Evolutionary conservation across 371 early-diverging fungal species (phyloP), one percentile per base, ranked within the genome.

Genomic region (Entomophthora muscae): DNA sequence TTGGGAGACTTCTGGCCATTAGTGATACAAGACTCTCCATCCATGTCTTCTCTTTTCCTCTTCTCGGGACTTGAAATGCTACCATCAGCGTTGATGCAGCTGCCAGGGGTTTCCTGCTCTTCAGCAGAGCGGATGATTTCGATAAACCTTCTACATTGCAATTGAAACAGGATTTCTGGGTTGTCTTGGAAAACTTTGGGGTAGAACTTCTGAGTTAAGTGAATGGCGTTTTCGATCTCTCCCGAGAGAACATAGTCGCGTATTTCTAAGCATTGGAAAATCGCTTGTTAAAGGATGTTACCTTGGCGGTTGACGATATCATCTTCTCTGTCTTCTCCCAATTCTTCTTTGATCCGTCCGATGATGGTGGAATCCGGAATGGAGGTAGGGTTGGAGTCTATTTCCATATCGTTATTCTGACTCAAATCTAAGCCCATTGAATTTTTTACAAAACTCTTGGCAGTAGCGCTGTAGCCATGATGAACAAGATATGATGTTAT

Each of bases 101-200:
- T 42, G 42, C 17, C 10, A 17, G 42, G 17, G 17, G 10, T 42
- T 17, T 42, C 42, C 17, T 42, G 42, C 42, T 5, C 31, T 65
- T 67, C 60, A 52, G 64, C 57, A 1, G 55, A 5, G 54, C 63
- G 21, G 67, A 67, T 80, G 75, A 90, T 78, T 74, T 92, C 92
- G 10, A 92, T 72, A 69, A 92, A 93, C 67, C 86, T 82, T 51
- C 81, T 85, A 67, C 93, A 90, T 27, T 81, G 73, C 29, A 95
- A 76, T 61, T 81, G 80, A 64, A 93, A 88, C 32, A 74, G 66
- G 52, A 91, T 72, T 55, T 78, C 75, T 13, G 70, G 77, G 65
- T 87, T 77, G 17, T 68, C 66, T 5, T 69, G 57, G 12, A 90
- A 73, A 21, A 91, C 73, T 0, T 57, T 66, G 0, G 91, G 88